These are phyloP conservation scores for Taphrina pruni DNA, from an alignment of 1,139 yeast species.

Conservation along the genomic window DNA sequence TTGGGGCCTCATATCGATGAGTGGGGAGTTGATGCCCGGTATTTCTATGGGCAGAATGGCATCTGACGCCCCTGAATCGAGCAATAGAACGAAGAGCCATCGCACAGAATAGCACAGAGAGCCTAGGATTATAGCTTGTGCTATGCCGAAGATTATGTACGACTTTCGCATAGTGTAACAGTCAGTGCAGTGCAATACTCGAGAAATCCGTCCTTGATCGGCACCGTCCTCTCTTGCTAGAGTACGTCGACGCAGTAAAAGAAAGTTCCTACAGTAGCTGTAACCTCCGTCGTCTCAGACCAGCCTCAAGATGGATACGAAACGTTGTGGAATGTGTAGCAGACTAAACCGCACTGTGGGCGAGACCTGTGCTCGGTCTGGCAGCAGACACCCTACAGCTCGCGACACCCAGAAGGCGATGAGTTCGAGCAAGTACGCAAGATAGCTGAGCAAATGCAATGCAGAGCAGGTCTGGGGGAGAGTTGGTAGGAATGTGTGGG, in stretches of 20 bases:
- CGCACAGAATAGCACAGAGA: constrained; percentile 44
- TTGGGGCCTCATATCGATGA: constrained; percentile 47
- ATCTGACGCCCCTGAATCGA: constrained; percentile 60
- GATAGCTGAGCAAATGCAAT: not conserved
- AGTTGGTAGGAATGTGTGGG: constrained; percentile 4
- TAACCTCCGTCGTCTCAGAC: no score
- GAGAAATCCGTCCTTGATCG: not conserved
- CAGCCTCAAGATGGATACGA: not conserved
- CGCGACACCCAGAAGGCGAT: not conserved
- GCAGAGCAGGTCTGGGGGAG: not conserved
- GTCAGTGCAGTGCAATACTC: not conserved
- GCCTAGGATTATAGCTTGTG: constrained; percentile 43
- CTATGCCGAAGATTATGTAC: constrained; percentile 34
- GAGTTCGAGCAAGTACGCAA: not conserved
- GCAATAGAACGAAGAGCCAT: constrained; percentile 69
- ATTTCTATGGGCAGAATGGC: constrained; percentile 48
- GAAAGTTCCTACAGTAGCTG: no score
- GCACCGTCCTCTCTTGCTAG: not conserved
- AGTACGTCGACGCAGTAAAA: no score
- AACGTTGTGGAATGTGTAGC: no score
- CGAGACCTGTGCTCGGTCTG: no score
- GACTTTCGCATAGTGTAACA: constrained; percentile 28
- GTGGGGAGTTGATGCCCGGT: constrained; percentile 58
- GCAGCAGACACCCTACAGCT: no score
- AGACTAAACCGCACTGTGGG: no score